Conservation (phyloP, 2,329 filamentous ascomycete species). For the Knoxdaviesia proteae region DNA sequence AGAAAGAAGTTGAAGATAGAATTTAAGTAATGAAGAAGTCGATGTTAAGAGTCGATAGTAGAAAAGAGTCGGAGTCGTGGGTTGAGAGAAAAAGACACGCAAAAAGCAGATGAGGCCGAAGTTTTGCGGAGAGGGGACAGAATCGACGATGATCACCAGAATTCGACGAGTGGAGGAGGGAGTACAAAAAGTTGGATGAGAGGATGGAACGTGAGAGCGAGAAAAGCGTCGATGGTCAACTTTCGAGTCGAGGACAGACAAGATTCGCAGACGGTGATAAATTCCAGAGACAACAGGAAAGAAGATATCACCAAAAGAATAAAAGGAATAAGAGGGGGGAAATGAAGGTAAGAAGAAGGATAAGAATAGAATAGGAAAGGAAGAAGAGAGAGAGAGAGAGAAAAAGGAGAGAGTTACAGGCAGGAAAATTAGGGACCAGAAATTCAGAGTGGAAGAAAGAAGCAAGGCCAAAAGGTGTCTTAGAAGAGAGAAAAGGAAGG, state of each 20-base stretch:
- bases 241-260: too few species aligned
- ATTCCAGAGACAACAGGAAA: neutral
- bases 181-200: too few species aligned
- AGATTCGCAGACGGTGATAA: too few species aligned
- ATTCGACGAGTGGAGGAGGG: too few species aligned
- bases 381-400: conserved; percentile 2
- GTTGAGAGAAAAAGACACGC: too few species aligned
- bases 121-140: neutral
- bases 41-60: too few species aligned
- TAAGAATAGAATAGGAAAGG: conserved; percentile 1
- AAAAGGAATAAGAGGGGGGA: conserved; percentile 2
- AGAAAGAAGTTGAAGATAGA: neutral
- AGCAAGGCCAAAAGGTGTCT: neutral
- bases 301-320: neutral
- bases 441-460: neutral
- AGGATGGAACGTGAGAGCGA: too few species aligned
- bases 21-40: too few species aligned
- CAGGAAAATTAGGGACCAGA: neutral
- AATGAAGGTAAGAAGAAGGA: conserved; percentile 1
- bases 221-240: too few species aligned
- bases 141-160: neutral
- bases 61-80: too few species aligned
- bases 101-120: too few species aligned
- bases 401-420: conserved; percentile 2
- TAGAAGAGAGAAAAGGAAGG: neutral